Evolutionary conservation across 257 asterid species (phyloP), one percentile per base, ranked within the genome.

Genomic region (Ilex aquifolium): DNA sequence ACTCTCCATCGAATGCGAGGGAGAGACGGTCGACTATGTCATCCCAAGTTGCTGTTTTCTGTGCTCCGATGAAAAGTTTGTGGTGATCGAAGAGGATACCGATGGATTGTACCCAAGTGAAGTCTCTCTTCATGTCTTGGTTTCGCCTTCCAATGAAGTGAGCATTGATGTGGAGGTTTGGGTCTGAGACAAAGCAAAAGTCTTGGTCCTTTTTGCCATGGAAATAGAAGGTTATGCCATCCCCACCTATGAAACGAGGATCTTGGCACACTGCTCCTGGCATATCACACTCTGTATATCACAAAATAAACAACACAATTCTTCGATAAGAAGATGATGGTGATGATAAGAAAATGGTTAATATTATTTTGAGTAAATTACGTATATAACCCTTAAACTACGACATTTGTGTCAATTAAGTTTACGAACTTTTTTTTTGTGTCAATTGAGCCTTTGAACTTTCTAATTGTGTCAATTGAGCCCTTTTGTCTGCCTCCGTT

Each of bases 251-350:
- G 72, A 87, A 87, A 29, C 88, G 85, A 2, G 95, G 95, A 63
- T 87, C 95, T 62, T 87, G 86, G 77, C 92, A 87, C 4, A 87
- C 88, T 2, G 92, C 88, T 48, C 90, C 95, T 0, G 92, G 95
- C 72, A 61, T 69, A 44, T 82, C 80, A 59, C 92, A 86, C 8
- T 68, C 88, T 86, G 68, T 63, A 65, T 46, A 27, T 31, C 32
- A 44, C 13, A 49, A 32, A 21, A 17, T 3, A 21, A 21, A 21
- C 27, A 21, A 21, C 27, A 21, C 27, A 21, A 21, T 21, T 21
- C 1, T 21, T 21, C 27, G 1, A 21, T 21, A 21, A 21, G 27
- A 21, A 21, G 27, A 21, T 21, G 27, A 21, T 21, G 27, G 27
- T 21, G 27, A 21, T 1, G 27, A 21, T 21, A 21, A 21, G 27